Base-by-base conservation (phyloP, 768 basidiomycete species). In the Hericium erinaceus region DNA sequence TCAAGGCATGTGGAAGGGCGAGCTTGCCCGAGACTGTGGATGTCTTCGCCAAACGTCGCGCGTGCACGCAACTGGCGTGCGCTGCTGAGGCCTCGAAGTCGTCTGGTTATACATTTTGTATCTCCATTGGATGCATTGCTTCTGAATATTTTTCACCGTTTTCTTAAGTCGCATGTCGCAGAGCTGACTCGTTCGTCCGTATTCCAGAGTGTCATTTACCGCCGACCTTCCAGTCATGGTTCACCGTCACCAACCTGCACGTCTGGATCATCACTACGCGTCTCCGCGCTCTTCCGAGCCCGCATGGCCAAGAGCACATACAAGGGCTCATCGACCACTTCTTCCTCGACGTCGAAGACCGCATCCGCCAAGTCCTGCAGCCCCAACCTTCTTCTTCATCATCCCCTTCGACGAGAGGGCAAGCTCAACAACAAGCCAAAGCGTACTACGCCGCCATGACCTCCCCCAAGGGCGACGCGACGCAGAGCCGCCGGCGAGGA, bases 151-250 rank as follows among this genome's bases (percentile, higher is more conserved):
- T 13, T 13, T 13, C 40, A 3, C 4, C 3, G 3, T 13, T 13
- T 18, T 18, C 2, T 44, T 18, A 18, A 2, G 3, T 44, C 4
- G 18, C 4, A 2, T 13, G 12, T 18, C 4, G 13, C 41, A 13
- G 41, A 44, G 7, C 41, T 18, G 18, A 13, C 41, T 4, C 2
- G 15, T 44, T 4, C 3, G 3, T 15, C 11, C n/a, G 40, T 9
- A 12, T 46, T 39, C 13, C 64, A 97, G 95, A 82, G 59, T 95
- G 90, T 65, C 77, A 77, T 58, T 78, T 98, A 6, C 93, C 95
- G 10, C 87, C 87, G 12, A 97, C 95, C 0, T 97, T 95, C 71
- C 95, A 98, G 66, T 91, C 95, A 15, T 98, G 94, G 90, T 98
- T 98, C 73, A 91, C 90, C 4, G 74, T 97, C 53, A 92, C 92